Evolutionary conservation across 345 rosid genomes (phyloP).

Genomic region (Erysimum cheiranthoides): DNA sequence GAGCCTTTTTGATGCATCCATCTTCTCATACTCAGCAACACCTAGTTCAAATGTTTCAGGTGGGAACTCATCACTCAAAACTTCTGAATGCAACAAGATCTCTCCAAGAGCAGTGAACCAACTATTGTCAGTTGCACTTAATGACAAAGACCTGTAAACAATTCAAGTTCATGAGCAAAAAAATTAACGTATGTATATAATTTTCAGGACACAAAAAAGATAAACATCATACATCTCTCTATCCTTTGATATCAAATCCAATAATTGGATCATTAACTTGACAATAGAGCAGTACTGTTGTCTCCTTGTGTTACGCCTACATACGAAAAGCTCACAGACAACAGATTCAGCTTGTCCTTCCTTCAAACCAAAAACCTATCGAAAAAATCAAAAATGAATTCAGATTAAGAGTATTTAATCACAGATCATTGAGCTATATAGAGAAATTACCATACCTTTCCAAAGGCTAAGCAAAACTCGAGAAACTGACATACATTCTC

Average conservation of each 20-base stretch:
- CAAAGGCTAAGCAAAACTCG: conserved; percentile 78
- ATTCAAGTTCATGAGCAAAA: neutral
- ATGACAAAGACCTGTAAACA: conserved; percentile 50
- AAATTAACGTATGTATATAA: no score
- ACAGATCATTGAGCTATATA: neutral
- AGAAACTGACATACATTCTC: conserved; percentile 78
- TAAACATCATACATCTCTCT: conserved; percentile 52
- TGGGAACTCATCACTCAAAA: conserved; percentile 31
- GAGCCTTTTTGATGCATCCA: no score
- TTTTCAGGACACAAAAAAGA: neutral
- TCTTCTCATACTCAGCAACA: neutral
- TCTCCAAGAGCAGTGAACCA: conserved; percentile 63
- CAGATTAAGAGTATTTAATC: neutral
- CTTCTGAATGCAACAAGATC: conserved; percentile 47
- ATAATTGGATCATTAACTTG: conserved; percentile 59
- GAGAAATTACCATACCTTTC: conserved; percentile 50
- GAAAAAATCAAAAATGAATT: conserved; percentile 2
- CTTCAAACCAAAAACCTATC: conserved; percentile 67
- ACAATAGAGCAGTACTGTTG: conserved; percentile 54
- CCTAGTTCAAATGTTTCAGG: conserved; percentile 41
- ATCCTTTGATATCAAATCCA: conserved; percentile 59
- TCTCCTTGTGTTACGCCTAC: conserved; percentile 54
- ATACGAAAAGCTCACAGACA: conserved; percentile 54
- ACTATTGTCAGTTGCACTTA: conserved; percentile 50
- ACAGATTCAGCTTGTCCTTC: conserved; percentile 72